Conservation (phyloP, 768 basidiomycete genomes). For the Kondoa malvinella region DNA sequence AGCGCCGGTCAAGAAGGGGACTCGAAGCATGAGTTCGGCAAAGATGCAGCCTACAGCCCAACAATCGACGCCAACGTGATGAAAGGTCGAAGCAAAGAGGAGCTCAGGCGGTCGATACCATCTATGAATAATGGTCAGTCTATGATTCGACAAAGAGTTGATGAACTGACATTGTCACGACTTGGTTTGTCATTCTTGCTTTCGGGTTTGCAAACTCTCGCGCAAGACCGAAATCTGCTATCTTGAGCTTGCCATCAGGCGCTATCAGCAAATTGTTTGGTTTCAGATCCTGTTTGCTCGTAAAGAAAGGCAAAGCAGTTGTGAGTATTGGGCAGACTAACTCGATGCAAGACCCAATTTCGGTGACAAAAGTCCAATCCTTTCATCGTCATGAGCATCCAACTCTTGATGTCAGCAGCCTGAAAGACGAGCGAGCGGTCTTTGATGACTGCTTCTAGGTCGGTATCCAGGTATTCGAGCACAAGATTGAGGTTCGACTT, state of each 20-base stretch:
- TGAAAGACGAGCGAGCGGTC: conserved; percentile 81
- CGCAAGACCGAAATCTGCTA: conserved; percentile 97
- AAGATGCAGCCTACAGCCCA: conserved; percentile 99
- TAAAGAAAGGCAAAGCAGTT: conserved; percentile 6
- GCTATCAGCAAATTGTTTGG: conserved; percentile 95
- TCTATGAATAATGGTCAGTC: conserved; percentile 34
- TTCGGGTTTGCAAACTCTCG: conserved; percentile 89
- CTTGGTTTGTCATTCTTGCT: conserved; percentile 93
- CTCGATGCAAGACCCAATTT: conserved; percentile 82
- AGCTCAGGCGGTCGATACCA: conserved; percentile 98
- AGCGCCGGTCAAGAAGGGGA: conserved; percentile 87
- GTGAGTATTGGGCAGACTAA: conserved; percentile 32
- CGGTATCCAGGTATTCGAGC: conserved; percentile 86
- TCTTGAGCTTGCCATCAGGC: conserved; percentile 74
- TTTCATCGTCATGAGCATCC: conserved; percentile 96
- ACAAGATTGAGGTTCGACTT: conserved; percentile 95
- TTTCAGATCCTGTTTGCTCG: conserved; percentile 62
- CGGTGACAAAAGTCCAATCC: conserved; percentile 97
- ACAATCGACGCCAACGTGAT: conserved; percentile 78
- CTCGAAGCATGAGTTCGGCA: conserved; percentile 88
- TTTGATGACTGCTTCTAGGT: conserved; percentile 91
- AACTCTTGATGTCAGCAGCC: conserved; percentile 90
- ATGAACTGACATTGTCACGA: conserved; percentile 68
- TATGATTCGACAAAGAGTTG: conserved; percentile 4
- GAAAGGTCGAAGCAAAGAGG: conserved; percentile 74